A percentile compares a stretch with the other conserved stretches of the same genome.
Evolutionary conservation across 1,139 yeast genomes (phyloP).

Genomic region (Cylindricascospora bacillispora): DNA sequence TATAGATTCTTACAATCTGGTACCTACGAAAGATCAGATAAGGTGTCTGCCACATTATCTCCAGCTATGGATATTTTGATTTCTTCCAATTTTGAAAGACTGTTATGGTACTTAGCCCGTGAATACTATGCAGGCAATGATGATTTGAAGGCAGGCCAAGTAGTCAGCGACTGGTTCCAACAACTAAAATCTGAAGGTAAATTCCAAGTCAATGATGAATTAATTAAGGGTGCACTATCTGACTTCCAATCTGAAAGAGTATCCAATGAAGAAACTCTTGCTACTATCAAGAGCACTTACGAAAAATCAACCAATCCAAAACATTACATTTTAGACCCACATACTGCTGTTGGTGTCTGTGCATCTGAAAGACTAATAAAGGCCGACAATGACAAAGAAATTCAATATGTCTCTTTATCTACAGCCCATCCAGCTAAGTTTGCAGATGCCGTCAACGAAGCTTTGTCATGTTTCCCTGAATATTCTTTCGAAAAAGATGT

Average conservation of each 20-base stretch:
- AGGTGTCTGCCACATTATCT: constrained; percentile 79
- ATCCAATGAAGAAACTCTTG: constrained; percentile 59
- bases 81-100: constrained; percentile 90
- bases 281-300: constrained; percentile 64
- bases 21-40: constrained; percentile 58
- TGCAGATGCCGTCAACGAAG: constrained; percentile 84
- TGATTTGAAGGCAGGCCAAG: constrained; percentile 63
- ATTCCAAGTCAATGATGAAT: constrained; percentile 55
- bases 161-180: constrained; percentile 64
- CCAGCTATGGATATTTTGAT: constrained; percentile 98
- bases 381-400: constrained; percentile 32
- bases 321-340: constrained; percentile 87
- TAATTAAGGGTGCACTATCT: constrained; percentile 49
- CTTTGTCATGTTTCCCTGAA: constrained; percentile 50
- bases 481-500: constrained; percentile 83
- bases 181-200: constrained; percentile 65
- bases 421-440: constrained; percentile 99
- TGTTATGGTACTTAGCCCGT: constrained; percentile 85
- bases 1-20: constrained; percentile 86
- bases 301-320: constrained; percentile 36
- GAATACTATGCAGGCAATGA: constrained; percentile 44
- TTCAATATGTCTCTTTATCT: constrained; percentile 65
- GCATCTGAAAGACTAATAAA: constrained; percentile 54
- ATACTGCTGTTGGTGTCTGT: constrained; percentile 86
- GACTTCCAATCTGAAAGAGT: constrained; percentile 76